phyloP scores from a whole-genome alignment of 805 yeast genomes.

The Hanseniaspora occidentalis region DNA sequence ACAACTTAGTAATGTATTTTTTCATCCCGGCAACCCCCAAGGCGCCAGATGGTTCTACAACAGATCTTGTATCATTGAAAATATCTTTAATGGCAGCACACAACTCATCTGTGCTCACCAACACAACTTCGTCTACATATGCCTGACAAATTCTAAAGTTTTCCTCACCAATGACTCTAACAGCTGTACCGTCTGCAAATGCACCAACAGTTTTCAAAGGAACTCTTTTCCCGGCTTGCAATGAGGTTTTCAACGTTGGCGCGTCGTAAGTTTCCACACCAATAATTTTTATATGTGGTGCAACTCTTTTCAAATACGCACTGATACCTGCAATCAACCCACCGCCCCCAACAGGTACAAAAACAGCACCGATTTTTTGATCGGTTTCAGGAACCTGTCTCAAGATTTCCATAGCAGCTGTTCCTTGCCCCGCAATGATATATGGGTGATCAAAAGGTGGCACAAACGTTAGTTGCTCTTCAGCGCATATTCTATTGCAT shows the following conservation, averaged over 20 bases:
- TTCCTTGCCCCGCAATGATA: conserved; percentile 98
- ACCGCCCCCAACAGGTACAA: conserved; percentile 95
- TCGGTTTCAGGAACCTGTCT: conserved; percentile 62
- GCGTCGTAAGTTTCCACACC: conserved; percentile 97
- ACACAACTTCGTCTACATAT: conserved; percentile 78
- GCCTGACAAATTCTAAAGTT: conserved; percentile 71
- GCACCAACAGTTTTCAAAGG: conserved; percentile 63
- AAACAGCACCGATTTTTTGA: conserved; percentile 72
- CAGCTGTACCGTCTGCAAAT: conserved; percentile 98
- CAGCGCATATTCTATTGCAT: conserved; percentile 57
- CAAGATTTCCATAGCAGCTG: conserved; percentile 84
- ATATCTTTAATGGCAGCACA: conserved; percentile 96
- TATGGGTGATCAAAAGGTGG: conserved; percentile 99
- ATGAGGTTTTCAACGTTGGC: conserved; percentile 73
- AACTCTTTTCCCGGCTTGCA: conserved; percentile 42
- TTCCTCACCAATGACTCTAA: conserved; percentile 78
- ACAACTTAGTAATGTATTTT: conserved; percentile 48
- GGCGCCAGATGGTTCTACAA: conserved; percentile 97
- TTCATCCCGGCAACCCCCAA: conserved; percentile 91
- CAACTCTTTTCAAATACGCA: conserved; percentile 81
- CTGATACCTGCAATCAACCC: conserved; percentile 89
- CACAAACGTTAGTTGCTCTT: conserved; percentile 69
- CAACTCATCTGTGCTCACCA: conserved; percentile 83
- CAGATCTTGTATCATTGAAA: conserved; percentile 87
- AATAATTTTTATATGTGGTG: conserved; percentile 92